phyloP scores from a whole-genome alignment of 1,284 basidiomycete species.

The Rhodofomes roseus region DNA sequence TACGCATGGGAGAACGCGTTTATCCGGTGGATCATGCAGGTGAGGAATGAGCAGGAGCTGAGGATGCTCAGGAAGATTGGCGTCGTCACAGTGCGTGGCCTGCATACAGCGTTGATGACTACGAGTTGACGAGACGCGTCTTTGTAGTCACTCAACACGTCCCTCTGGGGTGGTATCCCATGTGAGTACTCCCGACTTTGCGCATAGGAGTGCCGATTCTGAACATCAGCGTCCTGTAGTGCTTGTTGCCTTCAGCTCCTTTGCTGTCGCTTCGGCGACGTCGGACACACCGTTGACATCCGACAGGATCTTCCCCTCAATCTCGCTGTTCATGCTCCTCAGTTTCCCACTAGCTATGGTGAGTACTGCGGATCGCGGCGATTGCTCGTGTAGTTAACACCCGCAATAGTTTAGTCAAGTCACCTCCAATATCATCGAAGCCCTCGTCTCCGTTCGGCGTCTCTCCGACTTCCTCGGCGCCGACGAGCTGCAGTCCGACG shows the following conservation, averaged over 20 bases:
- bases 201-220: neutral
- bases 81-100: conserved; percentile 50
- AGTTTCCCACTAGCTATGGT: conserved; percentile 89
- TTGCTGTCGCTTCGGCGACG: conserved; percentile 75
- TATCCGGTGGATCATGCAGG: conserved; percentile 64
- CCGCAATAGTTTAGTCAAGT: conserved; percentile 71
- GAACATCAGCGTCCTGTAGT: conserved; percentile 38
- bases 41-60: conserved; percentile 85
- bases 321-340: conserved; percentile 89
- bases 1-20: conserved; percentile 92
- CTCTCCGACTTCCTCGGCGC: conserved; percentile 76
- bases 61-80: conserved; percentile 82
- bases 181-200: conserved; percentile 27
- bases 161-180: conserved; percentile 69
- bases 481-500: conserved; percentile 79
- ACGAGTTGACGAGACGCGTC: neutral
- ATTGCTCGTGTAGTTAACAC: too few species aligned
- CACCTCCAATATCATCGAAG: conserved; percentile 78
- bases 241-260: conserved; percentile 86
- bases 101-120: neutral
- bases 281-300: conserved; percentile 77
- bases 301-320: conserved; percentile 92
- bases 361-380: too few species aligned
- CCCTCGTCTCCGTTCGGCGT: conserved; percentile 82
- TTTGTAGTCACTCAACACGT: conserved; percentile 53